A percentile compares a stretch with the other conserved stretches of the same genome.
These are phyloP conservation scores for Rhizopogon vulgaris DNA, from an alignment of 768 basidiomycete species.

Conservation along the genomic window DNA sequence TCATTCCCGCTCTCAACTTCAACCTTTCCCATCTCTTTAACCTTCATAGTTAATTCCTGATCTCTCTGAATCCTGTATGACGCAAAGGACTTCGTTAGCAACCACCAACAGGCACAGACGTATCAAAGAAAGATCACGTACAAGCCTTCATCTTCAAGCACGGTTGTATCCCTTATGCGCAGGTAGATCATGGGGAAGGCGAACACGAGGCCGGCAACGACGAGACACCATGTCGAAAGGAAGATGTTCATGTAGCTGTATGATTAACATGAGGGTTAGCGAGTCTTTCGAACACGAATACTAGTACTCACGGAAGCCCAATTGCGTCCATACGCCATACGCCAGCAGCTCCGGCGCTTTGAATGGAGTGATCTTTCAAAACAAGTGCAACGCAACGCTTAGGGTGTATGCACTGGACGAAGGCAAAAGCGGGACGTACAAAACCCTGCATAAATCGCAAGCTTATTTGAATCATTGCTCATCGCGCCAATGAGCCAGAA, in stretches of 20 bases:
- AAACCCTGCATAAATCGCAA: conserved; percentile 74
- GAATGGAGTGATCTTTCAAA: conserved; percentile 58
- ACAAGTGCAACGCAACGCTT: neutral
- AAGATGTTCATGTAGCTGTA: conserved; percentile 61
- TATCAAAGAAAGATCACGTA: conserved; percentile 24
- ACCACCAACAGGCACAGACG: neutral
- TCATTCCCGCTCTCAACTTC: neutral
- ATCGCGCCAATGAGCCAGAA: conserved; percentile 83
- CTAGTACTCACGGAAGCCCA: conserved; percentile 49
- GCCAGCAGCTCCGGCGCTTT: conserved; percentile 69
- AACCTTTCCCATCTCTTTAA: neutral
- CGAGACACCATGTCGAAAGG: conserved; percentile 63
- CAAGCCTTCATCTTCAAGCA: conserved; percentile 49
- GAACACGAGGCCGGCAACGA: conserved; percentile 55
- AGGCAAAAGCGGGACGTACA: conserved; percentile 39
- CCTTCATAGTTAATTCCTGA: neutral
- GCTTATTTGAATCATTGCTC: conserved; percentile 72
- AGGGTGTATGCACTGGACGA: neutral
- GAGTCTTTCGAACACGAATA: conserved; percentile 1
- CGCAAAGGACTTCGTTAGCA: neutral
- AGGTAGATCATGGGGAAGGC: conserved; percentile 68
- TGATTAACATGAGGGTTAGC: neutral
- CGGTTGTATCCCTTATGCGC: conserved; percentile 55
- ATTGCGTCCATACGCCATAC: conserved; percentile 66
- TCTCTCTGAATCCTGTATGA: neutral